Percentiles rank a stretch among this genome's conserved stretches.
These are phyloP conservation scores for Amniculicola lignicola DNA, from an alignment of 495 filamentous ascomycete species.

Conservation along the genomic window DNA sequence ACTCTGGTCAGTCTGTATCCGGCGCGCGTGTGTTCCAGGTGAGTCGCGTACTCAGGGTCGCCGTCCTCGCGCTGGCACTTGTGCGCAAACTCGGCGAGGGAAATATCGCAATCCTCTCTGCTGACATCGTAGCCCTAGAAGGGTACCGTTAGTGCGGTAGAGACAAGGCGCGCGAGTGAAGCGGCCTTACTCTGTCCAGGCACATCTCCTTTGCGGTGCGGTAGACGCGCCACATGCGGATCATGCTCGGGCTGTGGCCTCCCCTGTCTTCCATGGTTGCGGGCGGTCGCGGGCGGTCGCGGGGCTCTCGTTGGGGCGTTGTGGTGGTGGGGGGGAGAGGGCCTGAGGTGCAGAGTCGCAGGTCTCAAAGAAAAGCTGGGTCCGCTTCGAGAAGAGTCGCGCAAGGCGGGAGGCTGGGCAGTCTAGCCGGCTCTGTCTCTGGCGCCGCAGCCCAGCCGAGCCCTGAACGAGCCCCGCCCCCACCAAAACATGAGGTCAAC, in stretches of 20 bases:
- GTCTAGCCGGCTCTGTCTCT: neutral
- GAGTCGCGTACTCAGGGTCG: conserved; percentile 59
- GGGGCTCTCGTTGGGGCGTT: neutral
- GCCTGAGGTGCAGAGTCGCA: neutral
- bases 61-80: conserved; percentile 68
- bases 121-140: conserved; percentile 86
- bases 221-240: conserved; percentile 38
- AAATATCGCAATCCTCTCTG: conserved; percentile 81
- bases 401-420: neutral
- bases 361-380: conserved; percentile 7
- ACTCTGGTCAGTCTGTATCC: conserved; percentile 33
- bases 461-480: conserved; percentile 1
- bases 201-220: conserved; percentile 42
- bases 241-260: conserved; percentile 19
- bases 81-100: conserved; percentile 67
- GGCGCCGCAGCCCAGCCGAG: too few species aligned
- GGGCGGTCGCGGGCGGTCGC: neutral
- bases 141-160: neutral
- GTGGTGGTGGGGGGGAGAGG: neutral
- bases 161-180: conserved; percentile 6
- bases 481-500: conserved; percentile 12
- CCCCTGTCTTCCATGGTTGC: conserved; percentile 11
- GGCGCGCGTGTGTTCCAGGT: neutral
- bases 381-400: neutral
- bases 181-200: conserved; percentile 38